Base-by-base conservation (phyloP, 805 yeast genomes). In the Lachancea lanzarotensis region DNA sequence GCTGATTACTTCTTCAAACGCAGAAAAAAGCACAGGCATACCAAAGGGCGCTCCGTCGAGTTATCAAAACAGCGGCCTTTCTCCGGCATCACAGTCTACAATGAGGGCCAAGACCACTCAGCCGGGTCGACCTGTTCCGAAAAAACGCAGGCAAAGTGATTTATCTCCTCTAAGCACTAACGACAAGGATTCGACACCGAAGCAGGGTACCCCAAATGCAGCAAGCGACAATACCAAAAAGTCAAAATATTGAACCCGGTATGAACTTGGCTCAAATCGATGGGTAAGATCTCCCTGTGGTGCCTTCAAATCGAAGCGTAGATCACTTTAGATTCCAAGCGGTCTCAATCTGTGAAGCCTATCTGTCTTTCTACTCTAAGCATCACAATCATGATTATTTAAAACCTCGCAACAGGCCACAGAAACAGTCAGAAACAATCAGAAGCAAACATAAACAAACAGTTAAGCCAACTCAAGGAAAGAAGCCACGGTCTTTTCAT, bases 1-100 rank as follows among this genome's bases (percentile, higher is more conserved):
- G 15, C 68, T 65, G 46, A 67, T 69, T 3, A 45, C 58, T 11
- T 38, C 47, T 7, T 38, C 46, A 35, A 16, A 36, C 38, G 25
- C 45, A 42, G 27, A 34, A 16, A 30, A 48, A 31, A 22, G 46
- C 43, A 27, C 45, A 45, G 27, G 51, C 43, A 16, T 39, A 7
- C 40, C 43, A 16, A 16, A 37, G n/a, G 17, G 38, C 18, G 43
- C 37, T 9, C 38, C 43, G 15, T 22, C 31, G n/a, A 37, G 27
- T 11, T 32, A 32, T 10, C 20, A 31, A 32, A 27, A 19, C 19
- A 36, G 25, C 25, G 25, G 17, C 36, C 11, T 31, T 12, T 19
- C 40, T 7, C 34, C 47, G n/a, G 31, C 47, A 29, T 9, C 36
- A 9, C 7, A 15, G 8, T 31, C 45, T n/a, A 36, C 19, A 13